Conservation (phyloP, 257 asterid species). For the Solanum ahanhuiri region DNA sequence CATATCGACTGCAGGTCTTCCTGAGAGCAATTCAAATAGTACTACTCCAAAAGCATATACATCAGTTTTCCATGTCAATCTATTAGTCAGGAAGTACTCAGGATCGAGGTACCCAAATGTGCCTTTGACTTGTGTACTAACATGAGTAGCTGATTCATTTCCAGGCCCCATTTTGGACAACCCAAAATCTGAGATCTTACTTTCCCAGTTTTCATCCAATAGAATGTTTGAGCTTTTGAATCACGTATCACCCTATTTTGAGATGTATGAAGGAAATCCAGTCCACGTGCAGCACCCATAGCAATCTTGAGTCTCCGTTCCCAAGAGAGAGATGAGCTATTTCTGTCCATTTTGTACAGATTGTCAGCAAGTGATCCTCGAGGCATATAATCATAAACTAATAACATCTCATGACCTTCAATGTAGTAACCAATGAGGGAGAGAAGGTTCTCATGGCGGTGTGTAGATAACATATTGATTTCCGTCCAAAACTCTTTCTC, state of each 20-base stretch:
- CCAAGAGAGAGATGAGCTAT: slow-evolving; percentile 43
- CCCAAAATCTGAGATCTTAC: slow-evolving; percentile 70
- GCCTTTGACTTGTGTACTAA: slow-evolving; percentile 49
- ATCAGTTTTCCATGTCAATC: slow-evolving; percentile 52
- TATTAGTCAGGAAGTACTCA: slow-evolving; percentile 39
- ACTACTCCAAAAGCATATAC: slow-evolving; percentile 71
- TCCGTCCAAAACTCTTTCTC: slow-evolving; percentile 50
- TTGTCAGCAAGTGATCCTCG: slow-evolving; percentile 50
- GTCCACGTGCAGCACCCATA: slow-evolving; percentile 64
- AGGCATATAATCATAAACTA: slow-evolving; percentile 52
- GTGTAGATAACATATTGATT: slow-evolving; percentile 48
- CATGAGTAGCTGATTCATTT: slow-evolving; percentile 44
- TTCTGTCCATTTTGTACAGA: slow-evolving; percentile 25
- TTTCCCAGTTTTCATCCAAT: slow-evolving; percentile 54
- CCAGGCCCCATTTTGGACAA: slow-evolving; percentile 60
- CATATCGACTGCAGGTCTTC: slow-evolving; percentile 42
- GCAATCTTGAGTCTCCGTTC: slow-evolving; percentile 45
- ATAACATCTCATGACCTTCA: slow-evolving; percentile 39
- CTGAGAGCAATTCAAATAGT: slow-evolving; percentile 50
- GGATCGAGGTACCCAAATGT: slow-evolving; percentile 69
- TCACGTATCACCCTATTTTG: slow-evolving; percentile 58
- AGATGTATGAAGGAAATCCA: slow-evolving; percentile 58
- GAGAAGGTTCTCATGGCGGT: slow-evolving; percentile 49
- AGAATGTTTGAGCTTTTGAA: slow-evolving; percentile 61
- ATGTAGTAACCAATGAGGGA: slow-evolving; percentile 60